Evolutionary conservation across 129 eudicot genomes (phyloP), one percentile per base, ranked within the genome.

Genomic region (Glebionis coronaria): DNA sequence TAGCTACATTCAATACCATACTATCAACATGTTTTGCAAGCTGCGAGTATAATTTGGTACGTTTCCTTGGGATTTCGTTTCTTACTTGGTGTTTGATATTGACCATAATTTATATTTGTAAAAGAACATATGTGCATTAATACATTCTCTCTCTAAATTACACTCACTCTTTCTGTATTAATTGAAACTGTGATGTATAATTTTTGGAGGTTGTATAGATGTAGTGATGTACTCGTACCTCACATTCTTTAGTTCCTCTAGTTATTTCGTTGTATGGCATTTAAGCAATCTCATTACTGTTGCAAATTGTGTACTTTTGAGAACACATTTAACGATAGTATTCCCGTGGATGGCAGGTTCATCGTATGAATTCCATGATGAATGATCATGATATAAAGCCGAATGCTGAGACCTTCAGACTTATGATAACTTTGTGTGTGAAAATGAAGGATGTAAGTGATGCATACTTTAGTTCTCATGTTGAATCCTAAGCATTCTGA

Each of bases 381-480:
- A 59, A 53, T 42, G 69, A 61, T 75, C 83, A 81, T 58, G 55
- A 71, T 40, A 47, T 88, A 80, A 58, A 77, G 60, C 83, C 83
- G 25, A 82, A 86, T 56, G 46, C 20, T 46, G 98, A 93, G 75
- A 84, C 91, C 56, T 84, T 80, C 72, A 78, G 87, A 76, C 63
- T 61, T 75, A 84, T 93, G 87, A 84, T 88, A 71, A 71, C 40
- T 74, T 73, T 84, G 66, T 76, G 50, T 77, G 98, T 86, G 60
- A 86, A 59, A 80, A 82, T 88, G 92, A 93, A 86, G 65, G 98
- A 93, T 75, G 97, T 91, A 80, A 87, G 90, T 81, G 59, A 47
- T 67, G 53, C 35, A 14, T 75, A 42, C 16, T 61, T 28, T 71
- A 61, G n/a, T 72, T 64, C 28, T 65, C 70, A 61, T 44, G 54